Base-by-base conservation (phyloP, 140 eudicot genomes). In the Stevia rebaudiana region DNA sequence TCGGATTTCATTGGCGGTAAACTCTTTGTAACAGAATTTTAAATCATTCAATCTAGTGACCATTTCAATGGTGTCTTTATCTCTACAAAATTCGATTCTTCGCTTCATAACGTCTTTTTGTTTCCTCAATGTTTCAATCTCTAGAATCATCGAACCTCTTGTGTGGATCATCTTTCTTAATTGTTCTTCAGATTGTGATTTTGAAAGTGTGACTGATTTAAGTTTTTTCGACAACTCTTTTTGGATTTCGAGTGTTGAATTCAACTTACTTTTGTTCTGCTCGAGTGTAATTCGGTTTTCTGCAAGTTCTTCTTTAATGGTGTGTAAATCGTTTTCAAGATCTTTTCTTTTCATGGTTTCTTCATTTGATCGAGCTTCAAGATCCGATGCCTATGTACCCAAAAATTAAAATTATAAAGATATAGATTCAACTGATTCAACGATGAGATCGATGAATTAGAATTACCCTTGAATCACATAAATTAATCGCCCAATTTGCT, bases 81-180 rank as follows among this genome's bases (percentile, higher is more conserved):
- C 95, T 65, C 55, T 80, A 24, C 98, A 89, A 71, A 87, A 91
- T 82, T 87, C 94, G 0, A 87, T 79, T 67, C 95, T 69, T 25
- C 90, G 65, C 43, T 75, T 79, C 60, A 91, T 63, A 12, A 91
- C 82, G 65, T 84, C 88, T 57, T 83, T 84, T 25, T 87, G 94
- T 74, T 71, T 69, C 75, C 85, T 77, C 25, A 90, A 44, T 41
- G 69, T 81, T 80, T 90, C 94, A 9, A 91, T 91, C 68, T 84
- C 91, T 56, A 53, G 78, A 55, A 91, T 81, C 74, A 87, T 72
- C 7, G 46, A 68, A 17, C 72, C 83, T 63, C 86, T 84, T 74
- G 61, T 54, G 9, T 40, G 36, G 50, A 80, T 79, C 39, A 78
- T 76, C 50, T 76, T 78, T 74, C 79, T 82, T 51, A 86, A 54